Evolutionary conservation across 306 rosid genomes (phyloP).

Genomic region (Ormosia semicastrata): DNA sequence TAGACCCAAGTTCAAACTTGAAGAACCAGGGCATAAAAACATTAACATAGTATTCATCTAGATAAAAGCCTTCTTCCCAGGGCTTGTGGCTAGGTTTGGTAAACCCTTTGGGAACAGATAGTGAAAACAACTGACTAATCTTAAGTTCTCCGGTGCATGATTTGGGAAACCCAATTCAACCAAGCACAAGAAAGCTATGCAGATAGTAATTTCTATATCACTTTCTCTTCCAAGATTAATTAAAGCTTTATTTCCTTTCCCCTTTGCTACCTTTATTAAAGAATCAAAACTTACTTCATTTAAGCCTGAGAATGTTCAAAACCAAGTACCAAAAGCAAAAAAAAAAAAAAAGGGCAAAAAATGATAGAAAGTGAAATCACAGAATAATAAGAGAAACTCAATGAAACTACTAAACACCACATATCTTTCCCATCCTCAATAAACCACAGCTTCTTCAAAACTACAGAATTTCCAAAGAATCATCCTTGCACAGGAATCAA

Average conservation of each 20-base stretch:
- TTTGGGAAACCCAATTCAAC: not conserved
- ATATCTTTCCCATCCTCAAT: not conserved
- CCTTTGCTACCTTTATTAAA: not conserved
- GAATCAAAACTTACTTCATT: conserved; percentile 10
- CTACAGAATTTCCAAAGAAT: not conserved
- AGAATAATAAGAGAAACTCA: not conserved
- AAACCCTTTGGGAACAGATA: not conserved
- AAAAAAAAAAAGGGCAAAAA: not conserved
- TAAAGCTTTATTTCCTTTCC: not conserved
- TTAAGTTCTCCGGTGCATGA: not conserved
- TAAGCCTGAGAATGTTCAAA: not conserved
- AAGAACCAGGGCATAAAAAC: not conserved
- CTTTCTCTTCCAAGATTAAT: not conserved
- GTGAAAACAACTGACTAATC: not conserved
- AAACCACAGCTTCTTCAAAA: not conserved
- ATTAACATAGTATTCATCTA: not conserved
- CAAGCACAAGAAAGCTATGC: not conserved
- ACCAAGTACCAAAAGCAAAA: not conserved
- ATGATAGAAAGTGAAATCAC: not conserved
- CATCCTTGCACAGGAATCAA: not conserved
- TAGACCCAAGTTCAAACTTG: not conserved
- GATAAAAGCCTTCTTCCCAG: not conserved
- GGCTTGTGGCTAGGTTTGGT: not conserved
- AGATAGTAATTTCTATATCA: not conserved
- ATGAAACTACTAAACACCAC: conserved; percentile 4